Percentiles rank a stretch among this genome's conserved stretches.
Evolutionary conservation across 1,284 basidiomycete genomes (phyloP).

Genomic region (Puccinia polysora): DNA sequence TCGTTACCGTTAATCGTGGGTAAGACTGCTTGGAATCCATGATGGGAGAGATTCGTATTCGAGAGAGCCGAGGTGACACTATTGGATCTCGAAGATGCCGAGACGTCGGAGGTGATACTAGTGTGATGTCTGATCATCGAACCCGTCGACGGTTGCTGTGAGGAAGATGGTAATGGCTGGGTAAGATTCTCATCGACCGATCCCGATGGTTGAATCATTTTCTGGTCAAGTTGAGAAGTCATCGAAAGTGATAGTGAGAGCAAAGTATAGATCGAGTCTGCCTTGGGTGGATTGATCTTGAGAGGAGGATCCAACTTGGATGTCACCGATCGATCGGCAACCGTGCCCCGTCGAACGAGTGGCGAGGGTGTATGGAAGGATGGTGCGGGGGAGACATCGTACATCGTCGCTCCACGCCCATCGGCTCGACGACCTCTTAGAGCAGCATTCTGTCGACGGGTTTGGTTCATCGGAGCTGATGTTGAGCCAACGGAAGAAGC

Average conservation of each 20-base stretch:
- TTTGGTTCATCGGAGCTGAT: neutral
- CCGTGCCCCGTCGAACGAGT: neutral
- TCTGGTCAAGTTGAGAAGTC: too few species aligned
- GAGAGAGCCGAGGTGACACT: conserved; percentile 20
- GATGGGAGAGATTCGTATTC: neutral
- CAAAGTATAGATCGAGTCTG: neutral
- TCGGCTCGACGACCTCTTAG: conserved; percentile 24
- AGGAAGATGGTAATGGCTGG: neutral
- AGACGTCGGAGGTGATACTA: too few species aligned
- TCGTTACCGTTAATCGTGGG: too few species aligned
- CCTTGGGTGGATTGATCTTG: neutral
- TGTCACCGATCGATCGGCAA: neutral
- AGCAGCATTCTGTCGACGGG: conserved; percentile 26
- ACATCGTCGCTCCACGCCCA: conserved; percentile 29
- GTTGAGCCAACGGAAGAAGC: neutral
- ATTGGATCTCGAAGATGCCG: conserved; percentile 13
- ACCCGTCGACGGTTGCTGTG: too few species aligned
- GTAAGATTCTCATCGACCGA: too few species aligned
- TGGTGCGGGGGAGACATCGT: conserved; percentile 8
- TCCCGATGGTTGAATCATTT: too few species aligned
- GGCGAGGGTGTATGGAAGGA: neutral
- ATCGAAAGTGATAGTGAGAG: too few species aligned
- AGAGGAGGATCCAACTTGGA: neutral
- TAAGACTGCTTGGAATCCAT: neutral
- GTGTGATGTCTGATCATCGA: too few species aligned